Evolutionary conservation across 805 yeast species (phyloP), one percentile per base, ranked within the genome.

Genomic region (Cyberlindnera sargentensis): DNA sequence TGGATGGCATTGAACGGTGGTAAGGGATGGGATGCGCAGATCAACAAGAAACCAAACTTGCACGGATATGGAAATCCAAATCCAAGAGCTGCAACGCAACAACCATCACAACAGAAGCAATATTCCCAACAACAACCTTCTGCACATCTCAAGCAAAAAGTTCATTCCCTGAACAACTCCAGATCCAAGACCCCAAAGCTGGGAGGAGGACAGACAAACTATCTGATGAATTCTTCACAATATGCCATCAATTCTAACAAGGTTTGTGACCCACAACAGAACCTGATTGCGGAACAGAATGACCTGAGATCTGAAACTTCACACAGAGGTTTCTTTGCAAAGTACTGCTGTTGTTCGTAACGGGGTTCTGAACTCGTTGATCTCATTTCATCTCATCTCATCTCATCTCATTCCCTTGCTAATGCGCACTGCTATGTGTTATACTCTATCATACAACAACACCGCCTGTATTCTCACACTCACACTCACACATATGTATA

Each of bases 1-100:
- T 93, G 99, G 99, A 87, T 89, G 96, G 85, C 84, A 57, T 72
- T 93, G 54, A 93, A 93, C 62, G 87, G 85, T 44, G 98, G 98
- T 47, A 81, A 82, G 63, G 98, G 98, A 42, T 91, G 96, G 96
- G 98, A 93, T 66, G 76, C 86, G 29, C 71, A 84, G 20, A 78
- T 84, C 49, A 89, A 89, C 66, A 89, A 88, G 63, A 90, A 90
- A 65, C 95, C 96, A 43, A 90, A 90, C 59, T 68, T 90, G 50
- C 97, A 90, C 64, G 98, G 98, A 36, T 90, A 90, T 63, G 97
- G 97, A 31, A 93, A 89, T 63, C 96, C 96, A 49, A 84, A 82
- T 55, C 96, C 96, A 45, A 47, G 52, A 49, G 55, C 51, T 35
- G 37, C 32, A 8, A 30, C 25, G 11, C 42, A 43, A 11, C 36